These are phyloP conservation scores for Leucocoprinus birnbaumii DNA, from an alignment of 768 basidiomycete species.

Conservation along the genomic window DNA sequence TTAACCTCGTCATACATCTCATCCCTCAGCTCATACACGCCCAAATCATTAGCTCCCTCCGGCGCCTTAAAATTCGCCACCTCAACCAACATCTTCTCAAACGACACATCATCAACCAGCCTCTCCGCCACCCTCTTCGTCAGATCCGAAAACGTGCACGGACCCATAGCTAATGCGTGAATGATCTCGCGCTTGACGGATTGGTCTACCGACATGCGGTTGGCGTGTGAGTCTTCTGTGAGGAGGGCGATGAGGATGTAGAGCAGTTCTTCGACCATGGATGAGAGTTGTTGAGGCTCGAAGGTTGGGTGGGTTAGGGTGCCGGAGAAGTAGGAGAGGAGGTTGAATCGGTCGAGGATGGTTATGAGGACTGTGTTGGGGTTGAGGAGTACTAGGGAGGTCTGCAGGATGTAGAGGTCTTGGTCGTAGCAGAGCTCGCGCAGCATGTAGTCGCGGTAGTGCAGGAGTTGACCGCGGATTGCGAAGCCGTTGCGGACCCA, in stretches of 20 bases:
- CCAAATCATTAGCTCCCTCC: slow-evolving; percentile 72
- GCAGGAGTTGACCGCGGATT: slow-evolving; percentile 90
- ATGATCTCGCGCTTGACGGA: slow-evolving; percentile 83
- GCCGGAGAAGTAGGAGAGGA: slow-evolving; percentile 78
- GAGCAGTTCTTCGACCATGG: slow-evolving; percentile 91
- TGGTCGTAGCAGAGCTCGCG: slow-evolving; percentile 97
- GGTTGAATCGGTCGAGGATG: slow-evolving; percentile 87
- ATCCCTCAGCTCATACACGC: slow-evolving; percentile 86
- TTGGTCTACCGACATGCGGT: slow-evolving; percentile 56
- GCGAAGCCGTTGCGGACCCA: slow-evolving; percentile 99
- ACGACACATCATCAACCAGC: slow-evolving; percentile 77
- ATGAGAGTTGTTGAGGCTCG: slow-evolving; percentile 67
- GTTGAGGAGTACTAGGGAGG: slow-evolving; percentile 73
- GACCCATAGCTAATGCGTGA: slow-evolving; percentile 86
- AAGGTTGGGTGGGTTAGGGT: slow-evolving; percentile 55
- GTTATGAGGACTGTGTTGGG: slow-evolving; percentile 79
- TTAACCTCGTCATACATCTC: slow-evolving; percentile 85
- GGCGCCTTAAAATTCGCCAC: slow-evolving; percentile 85
- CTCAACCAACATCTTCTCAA: slow-evolving; percentile 73
- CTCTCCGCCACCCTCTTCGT: slow-evolving; percentile 89
- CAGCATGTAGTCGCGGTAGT: slow-evolving; percentile 95
- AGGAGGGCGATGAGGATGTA: slow-evolving; percentile 85
- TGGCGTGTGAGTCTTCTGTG: slow-evolving; percentile 76
- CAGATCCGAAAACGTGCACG: slow-evolving; percentile 87
- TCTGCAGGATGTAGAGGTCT: slow-evolving; percentile 86